Evolutionary conservation across 169 alveolate species (phyloP).

Genomic region (Theileria equi): DNA sequence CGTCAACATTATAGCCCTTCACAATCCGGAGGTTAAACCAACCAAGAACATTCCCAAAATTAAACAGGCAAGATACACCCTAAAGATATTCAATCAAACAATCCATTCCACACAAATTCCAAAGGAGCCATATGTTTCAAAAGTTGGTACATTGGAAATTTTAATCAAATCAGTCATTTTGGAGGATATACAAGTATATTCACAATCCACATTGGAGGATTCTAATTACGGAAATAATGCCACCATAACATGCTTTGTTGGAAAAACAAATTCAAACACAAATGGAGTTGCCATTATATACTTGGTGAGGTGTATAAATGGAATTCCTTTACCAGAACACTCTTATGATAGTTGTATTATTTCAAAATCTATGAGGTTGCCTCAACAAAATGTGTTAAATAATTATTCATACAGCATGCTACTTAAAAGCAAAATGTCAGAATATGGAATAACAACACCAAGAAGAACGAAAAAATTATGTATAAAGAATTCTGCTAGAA

Average conservation of each 20-base stretch:
- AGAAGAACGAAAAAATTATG: neutral
- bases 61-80: neutral
- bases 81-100: constrained; percentile 6
- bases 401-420: neutral
- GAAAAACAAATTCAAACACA: constrained; percentile 3
- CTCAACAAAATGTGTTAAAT: neutral
- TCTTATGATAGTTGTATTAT: constrained; percentile 4
- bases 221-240: neutral
- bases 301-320: constrained; percentile 20
- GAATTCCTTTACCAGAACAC: constrained; percentile 19
- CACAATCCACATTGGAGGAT: neutral
- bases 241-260: constrained; percentile 1
- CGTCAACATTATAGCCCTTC: constrained; percentile 3
- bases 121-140: neutral
- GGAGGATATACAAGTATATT: constrained; percentile 3
- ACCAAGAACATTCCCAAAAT: neutral
- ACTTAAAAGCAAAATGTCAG: neutral
- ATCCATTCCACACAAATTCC: neutral
- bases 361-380: constrained; percentile 20
- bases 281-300: constrained; percentile 8
- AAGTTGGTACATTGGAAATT: too few relatives aligned
- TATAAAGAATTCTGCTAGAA: neutral
- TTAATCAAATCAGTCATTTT: neutral
- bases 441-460: neutral
- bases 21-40: constrained; percentile 12